These are phyloP conservation scores for Paracoccidioides brasiliensis DNA, from an alignment of 2,329 filamentous ascomycete genomes.

Conservation along the genomic window DNA sequence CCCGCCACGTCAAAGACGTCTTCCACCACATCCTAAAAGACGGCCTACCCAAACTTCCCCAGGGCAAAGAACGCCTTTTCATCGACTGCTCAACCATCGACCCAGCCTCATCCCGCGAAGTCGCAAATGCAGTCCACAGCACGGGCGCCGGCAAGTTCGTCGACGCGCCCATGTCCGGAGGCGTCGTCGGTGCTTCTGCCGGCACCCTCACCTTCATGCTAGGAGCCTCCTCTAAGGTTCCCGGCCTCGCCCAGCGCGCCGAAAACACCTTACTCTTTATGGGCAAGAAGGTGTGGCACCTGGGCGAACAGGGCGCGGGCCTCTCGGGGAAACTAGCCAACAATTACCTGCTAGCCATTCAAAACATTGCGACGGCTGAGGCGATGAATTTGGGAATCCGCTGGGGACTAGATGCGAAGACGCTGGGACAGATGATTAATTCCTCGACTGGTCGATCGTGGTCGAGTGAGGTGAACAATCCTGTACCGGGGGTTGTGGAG, in stretches of 20 bases:
- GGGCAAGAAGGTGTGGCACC: conserved; percentile 76
- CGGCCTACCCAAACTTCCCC: conserved; percentile 35
- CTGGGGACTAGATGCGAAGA: conserved; percentile 50
- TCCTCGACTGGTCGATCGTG: conserved; percentile 89
- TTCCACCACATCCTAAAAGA: conserved; percentile 62
- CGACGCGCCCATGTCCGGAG: conserved; percentile 94
- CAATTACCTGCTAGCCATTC: conserved; percentile 89
- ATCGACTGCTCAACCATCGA: conserved; percentile 98
- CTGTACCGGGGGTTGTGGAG: conserved; percentile 71
- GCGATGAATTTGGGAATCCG: conserved; percentile 53
- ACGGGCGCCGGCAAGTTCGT: conserved; percentile 64
- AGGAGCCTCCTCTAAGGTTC: conserved; percentile 43
- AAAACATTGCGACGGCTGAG: conserved; percentile 64
- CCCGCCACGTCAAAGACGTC: conserved; percentile 72
- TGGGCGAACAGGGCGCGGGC: conserved; percentile 72
- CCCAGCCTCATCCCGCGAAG: conserved; percentile 64
- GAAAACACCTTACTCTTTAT: conserved; percentile 63
- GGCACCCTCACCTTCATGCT: conserved; percentile 95
- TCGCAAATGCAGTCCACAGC: conserved; percentile 57
- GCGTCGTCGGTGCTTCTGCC: conserved; percentile 77
- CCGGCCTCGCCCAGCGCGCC: conserved; percentile 47
- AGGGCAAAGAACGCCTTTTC: conserved; percentile 56
- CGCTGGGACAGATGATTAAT: conserved; percentile 77
- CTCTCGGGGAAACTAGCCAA: conserved; percentile 90
- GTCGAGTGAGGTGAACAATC: conserved; percentile 93